phyloP scores from a whole-genome alignment of 2,329 filamentous ascomycete genomes.

The Metarhizium album region DNA sequence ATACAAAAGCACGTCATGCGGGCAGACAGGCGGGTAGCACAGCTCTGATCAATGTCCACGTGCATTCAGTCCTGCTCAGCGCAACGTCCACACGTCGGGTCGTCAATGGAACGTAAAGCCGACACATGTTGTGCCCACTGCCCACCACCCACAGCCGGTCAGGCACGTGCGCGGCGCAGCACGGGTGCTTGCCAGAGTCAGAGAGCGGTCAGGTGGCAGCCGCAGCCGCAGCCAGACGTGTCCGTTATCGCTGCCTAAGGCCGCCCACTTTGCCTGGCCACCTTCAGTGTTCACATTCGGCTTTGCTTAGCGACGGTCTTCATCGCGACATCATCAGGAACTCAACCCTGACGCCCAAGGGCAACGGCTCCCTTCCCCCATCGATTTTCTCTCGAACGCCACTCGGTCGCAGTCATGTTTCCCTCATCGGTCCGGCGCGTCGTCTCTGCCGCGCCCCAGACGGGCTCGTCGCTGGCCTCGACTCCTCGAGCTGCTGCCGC shows the following conservation, averaged over 20 bases:
- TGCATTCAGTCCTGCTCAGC: too few relatives aligned
- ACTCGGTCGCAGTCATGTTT: constrained; percentile 33
- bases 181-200: neutral
- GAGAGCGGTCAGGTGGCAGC: neutral
- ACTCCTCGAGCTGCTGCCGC: constrained; percentile 28
- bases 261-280: constrained; percentile 11
- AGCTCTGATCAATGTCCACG: too few relatives aligned
- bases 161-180: neutral
- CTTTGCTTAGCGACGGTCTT: constrained; percentile 16
- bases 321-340: constrained; percentile 22
- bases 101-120: too few relatives aligned
- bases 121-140: too few relatives aligned
- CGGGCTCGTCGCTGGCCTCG: constrained; percentile 30
- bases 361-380: constrained; percentile 8
- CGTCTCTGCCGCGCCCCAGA: constrained; percentile 35
- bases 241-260: constrained; percentile 26
- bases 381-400: constrained; percentile 8
- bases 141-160: too few relatives aligned
- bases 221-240: neutral
- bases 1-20: constrained; percentile 1
- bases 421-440: constrained; percentile 46
- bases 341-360: constrained; percentile 16
- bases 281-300: neutral
- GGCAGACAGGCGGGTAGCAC: neutral
- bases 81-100: too few relatives aligned